phyloP scores from a whole-genome alignment of 176 grass and related monocot species.

The Aegilops speltoides region DNA sequence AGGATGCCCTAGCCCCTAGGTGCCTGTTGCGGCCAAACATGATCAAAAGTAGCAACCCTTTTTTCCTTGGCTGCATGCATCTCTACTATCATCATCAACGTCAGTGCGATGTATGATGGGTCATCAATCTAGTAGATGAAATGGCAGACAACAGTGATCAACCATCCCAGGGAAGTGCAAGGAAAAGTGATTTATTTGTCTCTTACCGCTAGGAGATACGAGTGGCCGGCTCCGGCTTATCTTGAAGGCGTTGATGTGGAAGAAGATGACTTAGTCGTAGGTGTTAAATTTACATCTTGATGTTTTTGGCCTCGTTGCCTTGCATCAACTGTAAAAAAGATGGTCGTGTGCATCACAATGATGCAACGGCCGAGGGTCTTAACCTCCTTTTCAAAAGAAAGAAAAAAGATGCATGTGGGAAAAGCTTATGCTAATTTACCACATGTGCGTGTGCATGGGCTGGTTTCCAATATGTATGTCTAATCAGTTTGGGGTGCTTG shows the following conservation, averaged over 20 bases:
- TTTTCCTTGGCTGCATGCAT: constrained; percentile 28
- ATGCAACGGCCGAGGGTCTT: too few relatives aligned
- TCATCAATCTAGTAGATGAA: constrained; percentile 31
- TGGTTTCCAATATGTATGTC: constrained; percentile 5
- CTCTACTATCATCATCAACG: constrained; percentile 11
- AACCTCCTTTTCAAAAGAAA: too few relatives aligned
- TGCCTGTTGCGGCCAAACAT: constrained; percentile 37
- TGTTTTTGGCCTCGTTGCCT: too few relatives aligned
- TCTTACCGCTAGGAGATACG: constrained; percentile 13
- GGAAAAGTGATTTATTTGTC: neutral
- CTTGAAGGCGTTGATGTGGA: too few relatives aligned
- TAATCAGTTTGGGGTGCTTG: constrained; percentile 29
- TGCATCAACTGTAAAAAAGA: too few relatives aligned
- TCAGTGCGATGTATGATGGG: constrained; percentile 32
- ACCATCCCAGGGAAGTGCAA: neutral
- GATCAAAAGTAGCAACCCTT: neutral
- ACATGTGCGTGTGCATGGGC: constrained; percentile 1
- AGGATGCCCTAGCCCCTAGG: neutral
- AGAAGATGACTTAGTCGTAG: too few relatives aligned
- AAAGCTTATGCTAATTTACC: constrained; percentile 25
- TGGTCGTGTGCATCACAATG: too few relatives aligned
- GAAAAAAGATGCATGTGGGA: neutral
- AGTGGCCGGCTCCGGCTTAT: too few relatives aligned
- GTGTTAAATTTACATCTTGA: too few relatives aligned
- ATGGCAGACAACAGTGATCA: constrained; percentile 34